Base-by-base conservation (phyloP, 192 early-diverging fungal genomes). In the Chytriomyces confervae region DNA sequence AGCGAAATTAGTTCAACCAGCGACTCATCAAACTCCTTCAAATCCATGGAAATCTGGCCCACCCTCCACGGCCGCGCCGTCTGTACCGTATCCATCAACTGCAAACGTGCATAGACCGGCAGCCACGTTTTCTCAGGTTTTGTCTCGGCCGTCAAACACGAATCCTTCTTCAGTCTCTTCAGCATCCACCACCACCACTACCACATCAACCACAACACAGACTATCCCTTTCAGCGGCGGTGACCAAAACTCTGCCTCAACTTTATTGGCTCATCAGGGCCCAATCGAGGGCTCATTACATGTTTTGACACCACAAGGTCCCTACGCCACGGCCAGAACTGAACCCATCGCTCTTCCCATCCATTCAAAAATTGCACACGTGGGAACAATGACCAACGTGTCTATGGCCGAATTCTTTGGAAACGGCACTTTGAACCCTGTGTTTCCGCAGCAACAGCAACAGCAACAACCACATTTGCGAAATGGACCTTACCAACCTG, bases 401-500 rank as follows among this genome's bases (percentile, higher is more conserved):
- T 74, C 72, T 6, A 62, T 74, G 60, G 57, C 61, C 13, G 72
- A 74, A 45, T 74, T 62, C 45, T 74, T 74, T 63, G 72, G 72
- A 18, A 16, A 20, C 24, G 72, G 72, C 61, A 74, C 61, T 20
- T 20, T 62, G 46, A 74, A 74, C 63, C 11, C 63, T 27, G 18
- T 27, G 1, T 27, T 27, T 27, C 63, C n/a, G 29, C 63, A 29
- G 29, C 16, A 23, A 65, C 63, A 65, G 29, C 16, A 1, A 65
- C 63, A 65, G 2, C 27, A 18, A 65, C 63, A 65, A 65, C 27
- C 18, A 29, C 63, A 65, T 11, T 27, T 13, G 11, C 63, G 27
- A 65, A 13, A 65, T 24, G 18, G 27, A 65, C 63, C 18, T 23
- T 27, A 65, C 29, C 63, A 65, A 29, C 63, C 29, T 27, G n/a